Evolutionary conservation across 192 early-diverging fungal genomes (phyloP).

Genomic region (Coemansia sp.): DNA sequence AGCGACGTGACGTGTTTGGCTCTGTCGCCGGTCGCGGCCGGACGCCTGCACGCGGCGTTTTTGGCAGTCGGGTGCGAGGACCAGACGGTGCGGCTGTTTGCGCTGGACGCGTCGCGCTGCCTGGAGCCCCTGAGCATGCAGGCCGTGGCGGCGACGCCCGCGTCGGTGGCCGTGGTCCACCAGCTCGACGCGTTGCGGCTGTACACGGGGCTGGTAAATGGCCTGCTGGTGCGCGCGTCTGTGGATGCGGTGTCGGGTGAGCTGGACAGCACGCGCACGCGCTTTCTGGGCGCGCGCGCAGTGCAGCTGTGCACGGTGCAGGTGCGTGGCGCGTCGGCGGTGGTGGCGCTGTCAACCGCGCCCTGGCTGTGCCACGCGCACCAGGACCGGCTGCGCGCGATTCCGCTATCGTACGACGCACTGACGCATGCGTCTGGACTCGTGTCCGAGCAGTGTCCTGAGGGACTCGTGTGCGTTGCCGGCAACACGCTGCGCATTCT

Average conservation of each 20-base stretch:
- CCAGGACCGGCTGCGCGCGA: slow-evolving; percentile 66
- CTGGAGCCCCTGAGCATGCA: slow-evolving; percentile 75
- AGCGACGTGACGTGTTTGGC: slow-evolving; percentile 70
- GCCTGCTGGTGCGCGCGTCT: slow-evolving; percentile 79
- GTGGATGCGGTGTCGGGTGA: slow-evolving; percentile 81
- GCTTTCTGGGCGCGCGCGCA: slow-evolving; percentile 80
- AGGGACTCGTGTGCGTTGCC: slow-evolving; percentile 84
- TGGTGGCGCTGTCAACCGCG: slow-evolving; percentile 77
- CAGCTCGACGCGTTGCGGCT: slow-evolving; percentile 56
- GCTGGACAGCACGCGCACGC: slow-evolving; percentile 73
- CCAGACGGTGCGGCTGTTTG: slow-evolving; percentile 83
- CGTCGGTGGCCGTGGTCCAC: slow-evolving; percentile 72
- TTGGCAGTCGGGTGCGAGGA: slow-evolving; percentile 91
- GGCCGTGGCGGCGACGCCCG: slow-evolving; percentile 62
- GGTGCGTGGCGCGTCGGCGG: slow-evolving; percentile 65
- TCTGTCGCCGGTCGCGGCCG: slow-evolving; percentile 74
- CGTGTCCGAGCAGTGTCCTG: slow-evolving; percentile 77
- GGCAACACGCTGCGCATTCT: slow-evolving; percentile 85
- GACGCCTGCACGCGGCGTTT: slow-evolving; percentile 69
- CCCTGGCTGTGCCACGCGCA: slow-evolving; percentile 87
- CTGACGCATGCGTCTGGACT: slow-evolving; percentile 83
- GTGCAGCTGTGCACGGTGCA: slow-evolving; percentile 73
- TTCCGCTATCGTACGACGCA: slow-evolving; percentile 82
- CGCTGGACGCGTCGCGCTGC: slow-evolving; percentile 73
- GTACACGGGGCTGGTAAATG: slow-evolving; percentile 86